These are phyloP conservation scores for Stramenopiles sp. DNA, from an alignment of 352 stramenopile species.

Conservation along the genomic window DNA sequence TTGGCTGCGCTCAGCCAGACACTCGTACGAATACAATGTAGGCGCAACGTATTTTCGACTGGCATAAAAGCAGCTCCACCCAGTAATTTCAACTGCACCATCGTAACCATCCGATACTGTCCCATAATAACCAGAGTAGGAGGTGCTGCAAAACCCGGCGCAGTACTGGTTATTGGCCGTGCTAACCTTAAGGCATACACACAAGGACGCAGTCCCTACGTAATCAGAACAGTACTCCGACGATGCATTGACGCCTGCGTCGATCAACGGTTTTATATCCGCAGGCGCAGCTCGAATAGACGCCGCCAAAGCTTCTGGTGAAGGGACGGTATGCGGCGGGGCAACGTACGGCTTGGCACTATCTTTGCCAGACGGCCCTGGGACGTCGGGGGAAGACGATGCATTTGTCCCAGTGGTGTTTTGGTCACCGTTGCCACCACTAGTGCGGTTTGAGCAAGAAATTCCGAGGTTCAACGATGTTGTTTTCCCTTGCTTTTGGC, in stretches of 20 bases:
- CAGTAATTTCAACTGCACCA: background rate
- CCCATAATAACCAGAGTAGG: background rate
- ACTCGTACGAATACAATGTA: background rate
- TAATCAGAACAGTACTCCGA: background rate
- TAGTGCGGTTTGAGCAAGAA: background rate
- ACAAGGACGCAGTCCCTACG: background rate
- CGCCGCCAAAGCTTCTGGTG: background rate
- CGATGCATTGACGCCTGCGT: background rate
- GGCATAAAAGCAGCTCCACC: background rate
- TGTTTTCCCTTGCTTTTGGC: background rate
- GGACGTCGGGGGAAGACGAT: background rate
- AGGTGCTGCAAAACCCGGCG: background rate
- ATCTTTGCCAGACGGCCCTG: no score
- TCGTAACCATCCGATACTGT: background rate
- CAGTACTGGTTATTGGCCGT: background rate
- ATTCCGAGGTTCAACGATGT: background rate
- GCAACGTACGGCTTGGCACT: background rate
- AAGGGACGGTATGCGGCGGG: background rate
- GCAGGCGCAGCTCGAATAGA: background rate
- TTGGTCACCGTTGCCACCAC: background rate
- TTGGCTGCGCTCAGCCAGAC: background rate
- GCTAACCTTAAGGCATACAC: background rate
- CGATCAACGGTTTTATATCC: background rate
- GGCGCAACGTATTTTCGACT: background rate
- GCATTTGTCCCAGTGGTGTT: background rate